phyloP scores from a whole-genome alignment of 495 filamentous ascomycete species.

The Ascodesmis nigricans region DNA sequence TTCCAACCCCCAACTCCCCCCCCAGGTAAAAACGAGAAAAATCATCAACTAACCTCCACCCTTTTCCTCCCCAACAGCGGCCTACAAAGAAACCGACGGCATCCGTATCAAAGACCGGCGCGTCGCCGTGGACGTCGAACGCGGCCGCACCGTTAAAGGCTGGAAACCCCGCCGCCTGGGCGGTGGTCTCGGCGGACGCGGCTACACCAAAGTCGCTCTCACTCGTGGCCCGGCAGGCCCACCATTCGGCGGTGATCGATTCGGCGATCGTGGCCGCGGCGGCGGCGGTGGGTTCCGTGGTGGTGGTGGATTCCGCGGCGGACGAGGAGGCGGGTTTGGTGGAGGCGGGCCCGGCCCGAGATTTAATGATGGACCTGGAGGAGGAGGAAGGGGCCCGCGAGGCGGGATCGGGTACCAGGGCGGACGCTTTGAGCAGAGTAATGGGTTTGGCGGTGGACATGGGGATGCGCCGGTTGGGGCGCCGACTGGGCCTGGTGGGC shows the following conservation, averaged over 20 bases:
- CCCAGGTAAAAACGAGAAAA: constrained; percentile 17
- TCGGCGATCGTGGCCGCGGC: constrained; percentile 30
- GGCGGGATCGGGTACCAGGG: constrained; percentile 21
- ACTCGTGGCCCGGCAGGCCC: constrained; percentile 52
- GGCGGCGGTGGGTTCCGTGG: constrained; percentile 31
- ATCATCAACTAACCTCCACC: constrained; percentile 11
- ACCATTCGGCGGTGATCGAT: constrained; percentile 43
- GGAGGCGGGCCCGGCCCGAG: constrained; percentile 32
- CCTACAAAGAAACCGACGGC: constrained; percentile 74
- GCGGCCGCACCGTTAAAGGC: constrained; percentile 79
- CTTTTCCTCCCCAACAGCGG: constrained; percentile 30
- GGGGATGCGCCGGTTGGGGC: constrained; percentile 20
- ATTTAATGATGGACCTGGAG: constrained; percentile 23
- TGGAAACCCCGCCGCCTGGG: constrained; percentile 88
- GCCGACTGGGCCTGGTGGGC: constrained; percentile 22
- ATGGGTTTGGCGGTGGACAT: constrained; percentile 25
- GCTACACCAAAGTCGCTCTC: constrained; percentile 51
- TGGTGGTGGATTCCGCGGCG: constrained; percentile 39
- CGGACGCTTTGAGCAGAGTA: constrained; percentile 11
- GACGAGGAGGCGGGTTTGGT: constrained; percentile 30
- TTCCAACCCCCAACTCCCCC: constrained; percentile 8
- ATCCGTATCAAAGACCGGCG: constrained; percentile 79
- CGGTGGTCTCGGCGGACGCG: constrained; percentile 76
- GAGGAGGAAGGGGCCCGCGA: constrained; percentile 22
- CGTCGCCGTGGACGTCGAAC: constrained; percentile 87